A percentile compares a stretch with the other conserved stretches of the same genome.
phyloP scores from a whole-genome alignment of 495 filamentous ascomycete species.

The Mytilinidion resinicola region DNA sequence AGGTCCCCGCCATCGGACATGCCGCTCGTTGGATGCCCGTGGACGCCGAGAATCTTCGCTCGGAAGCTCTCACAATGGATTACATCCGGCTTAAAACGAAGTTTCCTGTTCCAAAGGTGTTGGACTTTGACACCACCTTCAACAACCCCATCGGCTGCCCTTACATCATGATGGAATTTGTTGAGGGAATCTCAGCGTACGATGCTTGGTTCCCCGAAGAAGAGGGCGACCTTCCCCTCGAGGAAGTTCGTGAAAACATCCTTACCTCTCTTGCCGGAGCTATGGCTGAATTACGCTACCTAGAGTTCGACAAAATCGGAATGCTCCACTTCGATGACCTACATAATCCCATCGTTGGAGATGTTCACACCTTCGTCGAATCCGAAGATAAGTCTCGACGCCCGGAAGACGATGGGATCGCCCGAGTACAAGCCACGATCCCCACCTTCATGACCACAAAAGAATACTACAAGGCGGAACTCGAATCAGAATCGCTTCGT shows the following conservation, averaged over 20 bases:
- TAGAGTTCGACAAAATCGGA: neutral
- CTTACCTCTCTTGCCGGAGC: neutral
- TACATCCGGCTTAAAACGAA: conserved; percentile 2
- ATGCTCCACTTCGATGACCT: neutral
- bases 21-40: neutral
- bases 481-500: no score
- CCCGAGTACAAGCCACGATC: no score
- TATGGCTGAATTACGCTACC: conserved; percentile 1
- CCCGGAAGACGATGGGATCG: no score
- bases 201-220: neutral
- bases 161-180: conserved; percentile 11
- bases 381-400: no score
- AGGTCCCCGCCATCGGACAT: neutral
- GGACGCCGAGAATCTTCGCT: conserved; percentile 7
- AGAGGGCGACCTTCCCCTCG: neutral
- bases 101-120: conserved; percentile 8
- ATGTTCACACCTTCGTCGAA: no score
- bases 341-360: no score
- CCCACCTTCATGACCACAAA: no score
- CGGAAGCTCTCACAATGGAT: conserved; percentile 3
- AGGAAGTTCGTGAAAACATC: neutral
- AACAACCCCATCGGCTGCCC: conserved; percentile 9
- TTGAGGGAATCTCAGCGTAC: neutral
- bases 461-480: no score
- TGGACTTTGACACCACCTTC: neutral